Base-by-base conservation (phyloP, 371 early-diverging fungal species). In the Lichtheimia ramosa region DNA sequence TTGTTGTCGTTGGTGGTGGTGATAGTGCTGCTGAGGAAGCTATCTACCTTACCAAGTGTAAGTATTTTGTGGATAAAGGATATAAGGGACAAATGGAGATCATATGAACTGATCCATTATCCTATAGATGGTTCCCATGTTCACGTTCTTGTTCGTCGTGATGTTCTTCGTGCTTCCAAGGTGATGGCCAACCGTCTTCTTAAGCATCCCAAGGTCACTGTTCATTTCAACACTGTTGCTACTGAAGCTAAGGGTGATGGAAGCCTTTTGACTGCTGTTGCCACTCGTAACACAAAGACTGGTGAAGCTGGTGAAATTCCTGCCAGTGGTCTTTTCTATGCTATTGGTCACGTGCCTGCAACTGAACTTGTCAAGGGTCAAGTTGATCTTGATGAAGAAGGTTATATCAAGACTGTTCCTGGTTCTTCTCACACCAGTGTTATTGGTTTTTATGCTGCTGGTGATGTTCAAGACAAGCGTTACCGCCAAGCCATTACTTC, bases 11-110 rank as follows among this genome's bases (percentile, higher is more conserved):
- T 63, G 99, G 99, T 67, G 99, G 99, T 65, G 99, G 99, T 62
- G 99, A 99, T 82, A 93, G 97, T 68, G 99, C 99, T 55, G 92
- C 93, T 77, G 99, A 99, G 77, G 99, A 99, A 79, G 94, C 97
- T 40, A 89, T 92, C 42, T 99, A 94, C 83, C 84, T 99, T 61
- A 95, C 95, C 41, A 93, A 95, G 71, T 81, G 79, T 75, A 79
- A 71, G 75, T 68, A 48, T 10, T 92, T 18, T 7, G 46, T 14
- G 21, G 21, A 16, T 4, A 18, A 27, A 27, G 43, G 43, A 43
- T 43, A 27, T 27, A 34, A 28, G 7, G 25, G 25, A 25, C 5
- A 15, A 25, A 52, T 15, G 28, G 48, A 3, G 48, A 28, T 39
- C 24, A 27, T 48, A 4, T 43, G 6, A 42, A n/a, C 20, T 58